A percentile compares a stretch with the other conserved stretches of the same genome.
These are phyloP conservation scores for Neurospora cerealis DNA, from an alignment of 495 filamentous ascomycete genomes.

Conservation along the genomic window DNA sequence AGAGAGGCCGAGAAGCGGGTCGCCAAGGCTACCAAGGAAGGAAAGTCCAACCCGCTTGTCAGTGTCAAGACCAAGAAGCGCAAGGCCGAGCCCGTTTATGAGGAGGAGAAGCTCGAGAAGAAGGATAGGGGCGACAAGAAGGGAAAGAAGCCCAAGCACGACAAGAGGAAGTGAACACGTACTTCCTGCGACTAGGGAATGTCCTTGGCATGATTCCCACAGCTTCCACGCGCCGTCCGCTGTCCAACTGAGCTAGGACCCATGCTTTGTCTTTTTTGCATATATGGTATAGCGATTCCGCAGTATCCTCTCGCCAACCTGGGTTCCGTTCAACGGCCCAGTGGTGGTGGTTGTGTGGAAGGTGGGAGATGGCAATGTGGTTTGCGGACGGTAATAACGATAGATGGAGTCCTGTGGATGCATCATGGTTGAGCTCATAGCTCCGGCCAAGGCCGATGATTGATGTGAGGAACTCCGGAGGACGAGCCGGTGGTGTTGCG, in stretches of 20 bases:
- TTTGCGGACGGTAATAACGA: not conserved
- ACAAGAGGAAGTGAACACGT: slow-evolving; percentile 19
- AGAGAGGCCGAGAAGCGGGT: slow-evolving; percentile 76
- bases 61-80: slow-evolving; percentile 71
- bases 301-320: not conserved
- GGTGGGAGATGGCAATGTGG: not conserved
- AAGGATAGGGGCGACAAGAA: slow-evolving; percentile 38
- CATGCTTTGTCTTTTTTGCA: not conserved
- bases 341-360: not conserved
- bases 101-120: slow-evolving; percentile 49
- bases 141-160: slow-evolving; percentile 48
- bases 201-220: not conserved
- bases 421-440: not conserved
- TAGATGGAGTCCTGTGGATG: not conserved
- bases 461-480: not conserved
- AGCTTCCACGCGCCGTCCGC: not conserved
- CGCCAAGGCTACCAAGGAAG: slow-evolving; percentile 40
- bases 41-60: slow-evolving; percentile 59
- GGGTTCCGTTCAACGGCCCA: not conserved
- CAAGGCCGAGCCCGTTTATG: slow-evolving; percentile 62
- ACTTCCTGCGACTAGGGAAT: not conserved
- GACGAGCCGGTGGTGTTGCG: not conserved
- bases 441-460: not conserved
- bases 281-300: not conserved
- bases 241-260: not conserved